Evolutionary conservation across 768 basidiomycete species (phyloP).

Genomic region (Trametopsis cervina): DNA sequence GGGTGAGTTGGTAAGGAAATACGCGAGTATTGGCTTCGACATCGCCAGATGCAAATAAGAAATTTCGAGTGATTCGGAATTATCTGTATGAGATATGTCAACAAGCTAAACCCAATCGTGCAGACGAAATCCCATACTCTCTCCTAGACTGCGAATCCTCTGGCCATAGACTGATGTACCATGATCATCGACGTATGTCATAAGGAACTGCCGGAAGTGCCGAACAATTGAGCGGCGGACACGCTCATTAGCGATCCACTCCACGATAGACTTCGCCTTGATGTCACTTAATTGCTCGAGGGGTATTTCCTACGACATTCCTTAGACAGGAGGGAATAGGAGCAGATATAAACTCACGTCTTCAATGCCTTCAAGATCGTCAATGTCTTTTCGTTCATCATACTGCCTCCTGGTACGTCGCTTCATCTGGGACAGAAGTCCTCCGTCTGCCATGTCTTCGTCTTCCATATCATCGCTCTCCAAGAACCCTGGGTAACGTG

Average conservation of each 20-base stretch:
- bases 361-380: constrained; percentile 86
- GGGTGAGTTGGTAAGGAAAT: constrained; percentile 95
- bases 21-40: constrained; percentile 92
- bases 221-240: constrained; percentile 86
- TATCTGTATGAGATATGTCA: constrained; percentile 63
- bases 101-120: background rate
- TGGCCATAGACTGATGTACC: constrained; percentile 92
- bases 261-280: constrained; percentile 94
- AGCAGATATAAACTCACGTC: constrained; percentile 47
- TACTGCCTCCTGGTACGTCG: constrained; percentile 84
- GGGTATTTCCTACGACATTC: constrained; percentile 70
- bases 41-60: constrained; percentile 92
- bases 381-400: constrained; percentile 85
- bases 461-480: constrained; percentile 77
- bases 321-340: background rate
- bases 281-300: constrained; percentile 95
- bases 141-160: constrained; percentile 87
- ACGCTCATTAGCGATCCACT: constrained; percentile 94
- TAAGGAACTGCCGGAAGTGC: constrained; percentile 92
- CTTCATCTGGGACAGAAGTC: constrained; percentile 65
- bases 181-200: constrained; percentile 92
- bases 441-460: constrained; percentile 55
- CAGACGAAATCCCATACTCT: constrained; percentile 50
- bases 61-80: constrained; percentile 95
- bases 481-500: constrained; percentile 82